phyloP scores from a whole-genome alignment of 176 grass and related monocot genomes.

The Zea mays region DNA sequence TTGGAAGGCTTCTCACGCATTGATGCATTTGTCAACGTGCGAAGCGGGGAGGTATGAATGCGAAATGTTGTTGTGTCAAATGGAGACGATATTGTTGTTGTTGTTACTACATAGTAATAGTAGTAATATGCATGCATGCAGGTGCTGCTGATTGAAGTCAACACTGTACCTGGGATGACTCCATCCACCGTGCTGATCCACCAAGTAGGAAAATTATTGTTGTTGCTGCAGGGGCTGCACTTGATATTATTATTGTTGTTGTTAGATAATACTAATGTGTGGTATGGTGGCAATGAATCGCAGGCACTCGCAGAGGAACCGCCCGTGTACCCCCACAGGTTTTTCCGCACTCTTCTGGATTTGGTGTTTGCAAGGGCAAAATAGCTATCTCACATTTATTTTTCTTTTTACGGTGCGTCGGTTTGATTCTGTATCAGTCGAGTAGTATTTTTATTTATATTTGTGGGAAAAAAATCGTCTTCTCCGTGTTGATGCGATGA shows the following conservation, averaged over 20 bases:
- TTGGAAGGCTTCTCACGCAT: constrained; percentile 88
- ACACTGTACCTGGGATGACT: constrained; percentile 92
- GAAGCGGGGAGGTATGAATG: constrained; percentile 60
- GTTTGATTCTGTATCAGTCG: not conserved
- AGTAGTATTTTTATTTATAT: no score
- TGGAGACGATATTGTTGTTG: no score
- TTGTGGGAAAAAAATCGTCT: no score
- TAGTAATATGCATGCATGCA: constrained; percentile 22
- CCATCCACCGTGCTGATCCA: constrained; percentile 92
- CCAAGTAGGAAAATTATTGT: constrained; percentile 47
- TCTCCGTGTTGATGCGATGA: no score
- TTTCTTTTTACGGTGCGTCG: not conserved
- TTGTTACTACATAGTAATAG: no score
- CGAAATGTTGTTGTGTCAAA: not conserved
- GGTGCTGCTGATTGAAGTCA: constrained; percentile 89
- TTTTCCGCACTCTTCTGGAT: constrained; percentile 77
- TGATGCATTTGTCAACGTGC: constrained; percentile 81
- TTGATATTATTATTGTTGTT: not conserved
- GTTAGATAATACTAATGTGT: not conserved
- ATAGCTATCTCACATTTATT: constrained; percentile 20
- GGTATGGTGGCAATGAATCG: not conserved
- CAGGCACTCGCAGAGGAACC: constrained; percentile 84
- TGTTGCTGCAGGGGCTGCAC: not conserved
- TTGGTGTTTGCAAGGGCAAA: constrained; percentile 60
- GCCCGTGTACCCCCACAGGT: constrained; percentile 65